phyloP scores from a whole-genome alignment of 208 protist species.

The Borovskyia barvae region DNA sequence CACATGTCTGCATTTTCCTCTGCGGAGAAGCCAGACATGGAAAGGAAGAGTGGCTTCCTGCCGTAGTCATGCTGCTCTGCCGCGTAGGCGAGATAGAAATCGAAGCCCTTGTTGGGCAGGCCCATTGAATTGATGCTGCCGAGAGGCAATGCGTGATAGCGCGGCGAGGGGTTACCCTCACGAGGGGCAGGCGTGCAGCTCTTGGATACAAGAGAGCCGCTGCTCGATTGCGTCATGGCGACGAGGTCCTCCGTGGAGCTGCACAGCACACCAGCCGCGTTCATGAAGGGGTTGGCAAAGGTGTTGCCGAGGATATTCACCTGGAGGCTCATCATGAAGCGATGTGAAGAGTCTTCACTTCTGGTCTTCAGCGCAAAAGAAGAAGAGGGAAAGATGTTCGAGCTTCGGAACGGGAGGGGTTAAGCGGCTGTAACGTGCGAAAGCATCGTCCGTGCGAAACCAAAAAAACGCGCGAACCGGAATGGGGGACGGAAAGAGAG shows the following conservation, averaged over 20 bases:
- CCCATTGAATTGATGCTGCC: constrained; percentile 91
- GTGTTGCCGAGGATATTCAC: constrained; percentile 50
- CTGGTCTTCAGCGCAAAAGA: not conserved
- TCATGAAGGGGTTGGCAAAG: constrained; percentile 89
- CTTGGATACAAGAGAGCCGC: constrained; percentile 82
- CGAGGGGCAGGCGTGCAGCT: constrained; percentile 71
- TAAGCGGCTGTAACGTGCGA: too few species aligned
- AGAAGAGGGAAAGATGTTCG: too few species aligned
- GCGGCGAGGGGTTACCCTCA: constrained; percentile 81
- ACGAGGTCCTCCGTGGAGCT: constrained; percentile 59
- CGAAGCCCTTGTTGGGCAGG: constrained; percentile 82
- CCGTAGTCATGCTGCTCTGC: constrained; percentile 49
- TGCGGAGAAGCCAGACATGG: constrained; percentile 76
- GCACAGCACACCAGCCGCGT: constrained; percentile 83
- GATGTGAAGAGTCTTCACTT: too few species aligned
- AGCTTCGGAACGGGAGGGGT: too few species aligned
- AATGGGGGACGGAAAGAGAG: too few species aligned
- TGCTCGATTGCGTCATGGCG: constrained; percentile 49
- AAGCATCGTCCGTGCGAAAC: too few species aligned
- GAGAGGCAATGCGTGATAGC: constrained; percentile 63
- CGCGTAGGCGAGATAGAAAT: constrained; percentile 75
- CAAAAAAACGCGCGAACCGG: too few species aligned
- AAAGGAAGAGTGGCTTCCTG: constrained; percentile 83
- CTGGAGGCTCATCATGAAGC: constrained; percentile 58
- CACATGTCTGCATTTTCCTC: constrained; percentile 81